A percentile compares a stretch with the other conserved stretches of the same genome.
Conservation (phyloP, 2,329 filamentous ascomycete species). For the Geosmithia flava region DNA sequence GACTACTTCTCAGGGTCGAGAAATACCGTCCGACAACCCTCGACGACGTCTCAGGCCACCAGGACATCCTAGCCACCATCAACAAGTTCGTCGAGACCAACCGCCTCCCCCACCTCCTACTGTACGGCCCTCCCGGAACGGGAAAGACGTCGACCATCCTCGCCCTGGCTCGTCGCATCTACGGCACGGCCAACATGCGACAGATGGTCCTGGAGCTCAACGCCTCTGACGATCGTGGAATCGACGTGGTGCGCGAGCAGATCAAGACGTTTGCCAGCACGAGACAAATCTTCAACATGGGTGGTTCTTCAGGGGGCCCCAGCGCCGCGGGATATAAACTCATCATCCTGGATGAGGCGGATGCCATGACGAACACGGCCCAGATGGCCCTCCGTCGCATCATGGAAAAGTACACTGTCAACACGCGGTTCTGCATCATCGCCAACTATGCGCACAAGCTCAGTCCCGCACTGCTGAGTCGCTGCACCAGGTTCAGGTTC, state of each 20-base stretch:
- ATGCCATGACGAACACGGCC: constrained; percentile 97
- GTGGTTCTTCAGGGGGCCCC: constrained; percentile 36
- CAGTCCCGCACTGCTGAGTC: constrained; percentile 78
- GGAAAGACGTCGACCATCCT: constrained; percentile 97
- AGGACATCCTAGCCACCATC: constrained; percentile 94
- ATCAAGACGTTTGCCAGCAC: constrained; percentile 99
- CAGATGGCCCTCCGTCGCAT: constrained; percentile 95
- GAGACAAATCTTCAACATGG: constrained; percentile 81
- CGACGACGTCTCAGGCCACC: constrained; percentile 87
- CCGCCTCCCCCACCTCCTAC: constrained; percentile 83
- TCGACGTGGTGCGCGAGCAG: constrained; percentile 95
- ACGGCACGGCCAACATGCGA: constrained; percentile 81
- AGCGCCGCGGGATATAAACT: constrained; percentile 75
- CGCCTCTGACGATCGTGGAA: constrained; percentile 91
- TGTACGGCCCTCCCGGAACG: constrained; percentile 93
- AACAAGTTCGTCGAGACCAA: constrained; percentile 96
- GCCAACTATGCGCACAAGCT: constrained; percentile 99
- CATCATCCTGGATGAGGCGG: constrained; percentile 96
- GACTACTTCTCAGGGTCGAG: constrained; percentile 86
- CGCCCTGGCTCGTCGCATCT: constrained; percentile 84
- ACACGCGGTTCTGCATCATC: constrained; percentile 96
- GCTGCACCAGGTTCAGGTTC: constrained; percentile 92
- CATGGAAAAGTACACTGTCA: constrained; percentile 99
- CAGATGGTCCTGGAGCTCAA: constrained; percentile 99
- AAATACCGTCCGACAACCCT: constrained; percentile 89